Evolutionary conservation across 192 early-diverging fungal genomes (phyloP), one percentile per base, ranked within the genome.

Genomic region (Rhizoclosmatium globosum): DNA sequence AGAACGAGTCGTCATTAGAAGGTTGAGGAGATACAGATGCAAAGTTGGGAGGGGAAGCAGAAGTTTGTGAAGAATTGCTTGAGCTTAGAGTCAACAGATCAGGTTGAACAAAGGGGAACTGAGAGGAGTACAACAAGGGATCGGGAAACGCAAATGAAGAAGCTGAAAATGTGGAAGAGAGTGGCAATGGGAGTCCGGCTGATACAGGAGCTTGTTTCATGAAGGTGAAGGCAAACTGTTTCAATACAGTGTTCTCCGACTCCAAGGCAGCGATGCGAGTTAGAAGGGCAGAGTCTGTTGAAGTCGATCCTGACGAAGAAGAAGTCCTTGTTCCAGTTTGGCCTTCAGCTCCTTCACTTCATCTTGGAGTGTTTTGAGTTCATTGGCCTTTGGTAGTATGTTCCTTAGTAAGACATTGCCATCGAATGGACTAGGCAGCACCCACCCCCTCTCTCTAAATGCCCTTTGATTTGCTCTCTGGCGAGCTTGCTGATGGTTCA

Each of bases 401-500:
- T 15, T 9, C 11, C 19, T 9, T 56, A 9, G 19, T 9, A n/a
- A 56, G 53, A n/a, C 11, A 56, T 15, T 9, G 53, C 1, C 1
- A n/a, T 9, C 9, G 53, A n/a, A 56, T 9, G 53, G 19, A n/a
- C 9, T 56, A n/a, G 53, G 53, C 9, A 56, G 19, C 11, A 62
- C 21, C 69, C 64, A 86, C 83, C 71, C 84, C 4, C 86, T 68
- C 67, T 87, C 86, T 2, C 83, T 48, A 62, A 83, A 87, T 7
- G 85, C 85, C 3, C 83, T 57, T 47, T 85, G 85, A 2, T 85
- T 83, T 19, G 83, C 85, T 23, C 87, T 74, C 70, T 88, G 87
- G 65, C 85, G 85, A 2, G 85, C 85, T 1, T 82, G 81, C 19
- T 86, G 70, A 53, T 88, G 85, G 69, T 82, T 83, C 3, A 56